These are phyloP conservation scores for Sicyos baderoa DNA, from an alignment of 306 rosid genomes.

Conservation along the genomic window DNA sequence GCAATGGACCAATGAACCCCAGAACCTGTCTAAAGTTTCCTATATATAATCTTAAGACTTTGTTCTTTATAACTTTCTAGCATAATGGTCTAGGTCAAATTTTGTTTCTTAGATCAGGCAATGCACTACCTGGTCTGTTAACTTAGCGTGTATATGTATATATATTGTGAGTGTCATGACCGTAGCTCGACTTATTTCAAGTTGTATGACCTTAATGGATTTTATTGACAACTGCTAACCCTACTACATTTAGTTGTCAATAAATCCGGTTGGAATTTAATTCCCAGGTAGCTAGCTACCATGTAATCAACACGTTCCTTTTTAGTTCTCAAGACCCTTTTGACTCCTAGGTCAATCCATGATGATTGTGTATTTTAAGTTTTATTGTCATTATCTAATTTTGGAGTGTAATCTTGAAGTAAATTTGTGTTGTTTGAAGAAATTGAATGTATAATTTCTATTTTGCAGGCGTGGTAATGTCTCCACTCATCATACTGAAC, in stretches of 20 bases:
- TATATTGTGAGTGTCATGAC: no score
- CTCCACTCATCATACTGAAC: conserved; percentile 51
- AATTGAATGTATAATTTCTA: conserved; percentile 8
- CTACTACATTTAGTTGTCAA: no score
- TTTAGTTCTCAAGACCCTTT: no score
- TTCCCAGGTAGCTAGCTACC: no score
- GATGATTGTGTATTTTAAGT: not conserved
- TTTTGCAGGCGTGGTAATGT: conserved; percentile 70
- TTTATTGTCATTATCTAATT: not conserved
- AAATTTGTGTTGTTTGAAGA: not conserved
- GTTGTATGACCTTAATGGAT: no score
- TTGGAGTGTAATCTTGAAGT: not conserved
- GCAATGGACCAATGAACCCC: not conserved
- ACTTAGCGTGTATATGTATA: not conserved
- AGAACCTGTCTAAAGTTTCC: not conserved
- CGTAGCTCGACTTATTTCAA: no score
- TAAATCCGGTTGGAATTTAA: no score
- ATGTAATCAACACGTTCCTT: no score
- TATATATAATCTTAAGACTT: not conserved
- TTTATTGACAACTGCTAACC: no score
- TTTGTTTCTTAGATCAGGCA: not conserved
- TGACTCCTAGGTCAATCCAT: no score
- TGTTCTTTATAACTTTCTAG: not conserved
- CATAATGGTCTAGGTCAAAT: not conserved
- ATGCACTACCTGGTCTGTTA: not conserved